Percentiles rank a stretch among this genome's conserved stretches.
Evolutionary conservation across 345 rosid genomes (phyloP).

Genomic region (Salix caprea): DNA sequence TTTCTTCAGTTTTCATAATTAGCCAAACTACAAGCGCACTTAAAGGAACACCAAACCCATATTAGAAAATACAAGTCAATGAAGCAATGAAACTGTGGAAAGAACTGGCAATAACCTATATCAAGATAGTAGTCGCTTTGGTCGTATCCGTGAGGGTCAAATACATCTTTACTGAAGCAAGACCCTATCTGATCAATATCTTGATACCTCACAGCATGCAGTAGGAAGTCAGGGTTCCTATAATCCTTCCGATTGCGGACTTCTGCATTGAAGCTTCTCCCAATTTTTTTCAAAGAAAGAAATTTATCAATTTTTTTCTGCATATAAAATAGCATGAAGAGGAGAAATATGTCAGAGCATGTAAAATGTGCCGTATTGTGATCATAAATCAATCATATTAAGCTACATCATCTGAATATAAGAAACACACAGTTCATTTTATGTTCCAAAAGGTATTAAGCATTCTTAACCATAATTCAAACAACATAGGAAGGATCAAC

Average conservation of each 20-base stretch:
- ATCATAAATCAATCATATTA: not conserved
- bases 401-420: not conserved
- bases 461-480: not conserved
- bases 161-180: conserved; percentile 88
- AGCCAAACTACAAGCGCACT: not conserved
- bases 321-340: conserved; percentile 21
- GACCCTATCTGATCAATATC: conserved; percentile 91
- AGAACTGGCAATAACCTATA: conserved; percentile 49
- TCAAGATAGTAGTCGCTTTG: conserved; percentile 71
- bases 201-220: conserved; percentile 91
- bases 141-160: conserved; percentile 90
- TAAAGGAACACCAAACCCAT: not conserved
- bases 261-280: conserved; percentile 93
- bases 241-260: conserved; percentile 93
- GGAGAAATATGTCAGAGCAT: not conserved
- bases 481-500: not conserved
- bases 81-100: not conserved
- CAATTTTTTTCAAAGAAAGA: conserved; percentile 66
- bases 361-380: not conserved
- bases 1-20: not conserved
- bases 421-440: not conserved
- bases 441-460: not conserved
- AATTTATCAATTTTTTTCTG: conserved; percentile 82
- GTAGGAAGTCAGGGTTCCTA: conserved; percentile 86
- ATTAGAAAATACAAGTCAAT: not conserved